Conservation (phyloP, 202 grass and related monocot species). For the Bolboschoenoplectus hybrid region DNA sequence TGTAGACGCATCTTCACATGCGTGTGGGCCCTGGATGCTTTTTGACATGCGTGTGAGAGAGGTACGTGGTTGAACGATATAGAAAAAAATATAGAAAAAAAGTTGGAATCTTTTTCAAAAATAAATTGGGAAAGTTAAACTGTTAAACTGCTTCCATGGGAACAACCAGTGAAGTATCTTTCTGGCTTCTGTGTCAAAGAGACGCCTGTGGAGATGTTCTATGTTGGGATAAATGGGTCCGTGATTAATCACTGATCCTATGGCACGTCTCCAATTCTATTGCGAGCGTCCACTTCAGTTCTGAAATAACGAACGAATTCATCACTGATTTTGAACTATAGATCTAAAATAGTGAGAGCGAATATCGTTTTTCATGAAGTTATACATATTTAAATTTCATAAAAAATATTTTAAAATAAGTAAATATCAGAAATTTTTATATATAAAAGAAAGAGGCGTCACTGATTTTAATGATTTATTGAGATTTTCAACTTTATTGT, state of each 20-base stretch:
- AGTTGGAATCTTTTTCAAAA: background rate
- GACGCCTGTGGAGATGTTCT: background rate
- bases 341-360: no score
- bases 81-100: conserved; percentile 1
- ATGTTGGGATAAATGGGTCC: background rate
- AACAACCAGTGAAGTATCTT: background rate
- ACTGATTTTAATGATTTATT: no score
- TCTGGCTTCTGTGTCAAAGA: background rate
- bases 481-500: no score
- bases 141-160: background rate
- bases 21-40: conserved; percentile 20
- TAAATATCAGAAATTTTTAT: no score
- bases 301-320: no score
- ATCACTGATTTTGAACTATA: no score
- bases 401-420: no score
- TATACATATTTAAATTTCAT: no score
- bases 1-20: conserved; percentile 31
- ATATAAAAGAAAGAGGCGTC: no score
- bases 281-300: no score
- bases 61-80: background rate
- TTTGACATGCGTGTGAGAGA: conserved; percentile 32
- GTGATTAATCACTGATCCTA: background rate
- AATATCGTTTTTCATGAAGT: no score
- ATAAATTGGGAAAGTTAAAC: background rate
- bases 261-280: background rate